These are phyloP conservation scores for Cadophora luteo-olivacea DNA, from an alignment of 2,329 filamentous ascomycete species.

Conservation along the genomic window DNA sequence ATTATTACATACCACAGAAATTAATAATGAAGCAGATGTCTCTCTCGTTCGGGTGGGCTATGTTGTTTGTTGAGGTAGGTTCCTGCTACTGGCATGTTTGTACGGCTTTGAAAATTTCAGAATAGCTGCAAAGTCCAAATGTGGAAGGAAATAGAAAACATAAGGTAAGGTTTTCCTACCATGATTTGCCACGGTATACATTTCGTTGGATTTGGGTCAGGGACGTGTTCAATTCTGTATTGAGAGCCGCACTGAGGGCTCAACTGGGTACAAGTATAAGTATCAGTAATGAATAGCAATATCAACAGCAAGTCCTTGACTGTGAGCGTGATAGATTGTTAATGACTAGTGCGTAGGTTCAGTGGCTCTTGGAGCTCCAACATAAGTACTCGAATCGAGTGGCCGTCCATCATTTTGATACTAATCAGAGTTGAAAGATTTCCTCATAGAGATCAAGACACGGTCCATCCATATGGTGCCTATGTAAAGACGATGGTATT, in stretches of 20 bases:
- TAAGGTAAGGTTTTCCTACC: neutral
- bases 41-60: neutral
- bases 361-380: too few relatives aligned
- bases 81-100: neutral
- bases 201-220: neutral
- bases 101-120: neutral
- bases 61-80: neutral
- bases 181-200: slow-evolving; percentile 1
- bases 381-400: too few relatives aligned
- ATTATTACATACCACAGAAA: neutral
- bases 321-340: too few relatives aligned
- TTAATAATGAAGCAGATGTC: neutral
- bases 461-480: too few relatives aligned
- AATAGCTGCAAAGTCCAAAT: neutral
- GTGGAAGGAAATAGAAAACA: neutral
- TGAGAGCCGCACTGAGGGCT: neutral
- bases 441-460: too few relatives aligned
- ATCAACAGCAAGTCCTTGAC: too few relatives aligned
- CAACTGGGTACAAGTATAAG: too few relatives aligned
- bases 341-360: too few relatives aligned
- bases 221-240: neutral
- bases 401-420: too few relatives aligned
- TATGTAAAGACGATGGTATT: too few relatives aligned
- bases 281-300: too few relatives aligned
- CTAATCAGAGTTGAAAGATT: too few relatives aligned